Conservation (phyloP, 169 alveolate genomes). For the Eimeria acervulina region DNA sequence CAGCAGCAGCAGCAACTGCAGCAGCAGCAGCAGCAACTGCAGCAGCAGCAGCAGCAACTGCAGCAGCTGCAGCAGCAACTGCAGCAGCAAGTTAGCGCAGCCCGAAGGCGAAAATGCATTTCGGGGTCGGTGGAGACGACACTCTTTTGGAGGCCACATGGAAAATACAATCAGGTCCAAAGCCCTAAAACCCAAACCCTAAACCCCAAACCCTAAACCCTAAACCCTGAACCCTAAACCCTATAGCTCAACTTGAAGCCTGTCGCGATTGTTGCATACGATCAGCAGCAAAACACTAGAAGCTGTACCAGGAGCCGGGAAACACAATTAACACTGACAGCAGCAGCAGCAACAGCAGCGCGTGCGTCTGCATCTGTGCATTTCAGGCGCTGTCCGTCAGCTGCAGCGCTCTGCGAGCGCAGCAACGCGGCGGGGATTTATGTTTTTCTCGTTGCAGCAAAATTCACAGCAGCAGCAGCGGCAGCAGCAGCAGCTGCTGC, state of each 20-base stretch:
- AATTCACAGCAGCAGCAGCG: slow-evolving; percentile 11
- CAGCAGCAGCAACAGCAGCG: slow-evolving; percentile 11
- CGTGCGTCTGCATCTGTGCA: not conserved
- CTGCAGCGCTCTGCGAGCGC: slow-evolving; percentile 22
- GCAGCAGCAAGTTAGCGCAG: not conserved
- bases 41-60: not conserved
- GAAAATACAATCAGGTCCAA: slow-evolving; percentile 62
- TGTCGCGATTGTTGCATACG: not conserved
- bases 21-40: not conserved
- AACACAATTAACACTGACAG: too few relatives aligned
- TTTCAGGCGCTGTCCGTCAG: slow-evolving; percentile 49
- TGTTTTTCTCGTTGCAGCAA: slow-evolving; percentile 45
- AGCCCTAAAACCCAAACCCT: slow-evolving; percentile 21
- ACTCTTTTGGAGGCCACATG: slow-evolving; percentile 68
- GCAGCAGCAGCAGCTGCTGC: not conserved
- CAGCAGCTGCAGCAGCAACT: not conserved
- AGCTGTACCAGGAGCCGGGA: not conserved
- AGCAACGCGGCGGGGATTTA: slow-evolving; percentile 37
- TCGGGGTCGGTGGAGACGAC: slow-evolving; percentile 71
- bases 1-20: not conserved
- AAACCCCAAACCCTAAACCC: not conserved
- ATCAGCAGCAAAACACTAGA: not conserved
- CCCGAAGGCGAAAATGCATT: not conserved
- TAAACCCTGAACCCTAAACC: not conserved
- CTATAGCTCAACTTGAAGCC: not conserved